Base-by-base conservation (phyloP, 2,329 filamentous ascomycete species). In the Fusarium equiseti region DNA sequence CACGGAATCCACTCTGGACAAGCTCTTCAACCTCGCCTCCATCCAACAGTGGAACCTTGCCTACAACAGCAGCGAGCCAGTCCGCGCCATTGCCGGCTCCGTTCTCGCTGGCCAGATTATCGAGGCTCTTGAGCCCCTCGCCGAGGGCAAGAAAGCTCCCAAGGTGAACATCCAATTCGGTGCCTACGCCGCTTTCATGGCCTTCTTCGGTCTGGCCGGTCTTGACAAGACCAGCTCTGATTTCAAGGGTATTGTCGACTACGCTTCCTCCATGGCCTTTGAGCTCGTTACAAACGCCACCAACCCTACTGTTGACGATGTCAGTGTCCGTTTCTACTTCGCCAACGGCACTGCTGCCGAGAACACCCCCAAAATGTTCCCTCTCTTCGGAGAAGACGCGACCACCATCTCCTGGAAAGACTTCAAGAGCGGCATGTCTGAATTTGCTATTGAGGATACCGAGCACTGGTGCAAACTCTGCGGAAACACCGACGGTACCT, bases 231-330 rank as follows among this genome's bases (percentile, higher is more conserved):
- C 82, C 3, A 87, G 85, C 63, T 72, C 81, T 2, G 83, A 92
- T 78, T 97, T 97, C 83, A 89, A 83, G 63, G 92, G 92, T 58
- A 83, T 97, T 15, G 89, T 91, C n/a, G 91, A 94, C 81, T 97
- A 97, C 76, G 94, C 94, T 8, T 91, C 90, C 5, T 89, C 89
- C 70, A 93, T 97, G 88, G 85, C 85, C 8, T 95, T 97, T 78
- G 95, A 97, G 83, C 82, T 91, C 24, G 83, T 90, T 57, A 88
- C 88, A 71, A 80, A 86, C 86, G 81, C 82, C 6, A 84, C 81
- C 15, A 72, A 76, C 77, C 87, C 89, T 13, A 68, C 74, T 62
- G 43, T 52, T 32, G 73, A 83, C 31, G 84, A 89, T 56, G 82
- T 90, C 69, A 83, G 80, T 13, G 87, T 91, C 20, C 87, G 89